Base-by-base conservation (phyloP, 164 flowering plant genomes). In the Tinospora cordifolia region DNA sequence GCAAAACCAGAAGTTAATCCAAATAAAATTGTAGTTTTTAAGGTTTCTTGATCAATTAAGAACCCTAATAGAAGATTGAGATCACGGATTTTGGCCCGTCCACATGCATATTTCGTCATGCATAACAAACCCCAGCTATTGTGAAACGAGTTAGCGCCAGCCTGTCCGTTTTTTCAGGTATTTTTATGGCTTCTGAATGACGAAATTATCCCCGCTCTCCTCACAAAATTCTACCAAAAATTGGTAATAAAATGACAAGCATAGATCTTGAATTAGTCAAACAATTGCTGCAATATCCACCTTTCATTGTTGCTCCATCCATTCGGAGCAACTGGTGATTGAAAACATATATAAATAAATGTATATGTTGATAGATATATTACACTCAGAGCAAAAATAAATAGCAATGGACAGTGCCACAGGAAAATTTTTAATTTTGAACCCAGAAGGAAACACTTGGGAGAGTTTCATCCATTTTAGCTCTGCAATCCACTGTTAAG, bases 401-500 rank as follows among this genome's bases (percentile, higher is more conserved):
- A 44, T 44, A 44, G 47, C 26, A 62, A 62, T 62, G 34, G 12
- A 62, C 38, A 62, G 27, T 13, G 36, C 36, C 36, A 13, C n/a
- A 24, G 25, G 8, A 8, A 17, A 22, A n/a, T n/a, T 38, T 38
- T 38, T 11, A 7, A 0, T 21, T 17, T 65, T 30, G 51, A 65
- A n/a, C 68, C 3, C 12, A 40, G 22, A 19, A 34, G 44, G 19
- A 24, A 41, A 8, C 22, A n/a, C 15, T 34, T 63, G 22, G 21
- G 26, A 8, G 13, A 11, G 71, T 72, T 11, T 65, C 71, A 22
- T 49, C 46, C 25, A n/a, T n/a, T 14, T 69, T 34, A 36, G 63
- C 60, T 54, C 60, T 54, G 34, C 7, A 22, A 51, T 41, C 63
- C 69, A 26, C 65, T 71, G 75, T 69, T 69, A 8, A 81, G 51